Evolutionary conservation across 768 basidiomycete species (phyloP), one percentile per base, ranked within the genome.

Genomic region (Rhodotorula graminis): DNA sequence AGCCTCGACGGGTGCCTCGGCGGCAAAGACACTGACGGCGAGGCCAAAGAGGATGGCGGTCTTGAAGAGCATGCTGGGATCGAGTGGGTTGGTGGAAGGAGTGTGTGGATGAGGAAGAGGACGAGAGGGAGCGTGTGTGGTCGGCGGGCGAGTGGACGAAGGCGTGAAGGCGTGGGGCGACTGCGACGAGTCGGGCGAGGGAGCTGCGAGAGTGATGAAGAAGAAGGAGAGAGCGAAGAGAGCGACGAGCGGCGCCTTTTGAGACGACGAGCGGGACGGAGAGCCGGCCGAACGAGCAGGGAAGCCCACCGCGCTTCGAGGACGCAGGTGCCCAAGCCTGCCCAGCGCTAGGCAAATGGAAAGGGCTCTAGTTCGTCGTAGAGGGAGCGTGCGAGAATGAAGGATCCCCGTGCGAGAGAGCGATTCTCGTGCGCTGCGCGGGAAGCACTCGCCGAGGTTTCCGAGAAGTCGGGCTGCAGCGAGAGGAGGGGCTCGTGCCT

Each of bases 11-110:
- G 27, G 31, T 14, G 53, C 60, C 11, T 49, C 55, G 29, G 55
- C 65, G 29, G 65, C 71, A 6, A 42, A 33, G 21, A 29, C 56
- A 10, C 31, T 27, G 21, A 33, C 49, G 5, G 61, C 65, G 27
- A 64, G 50, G 33, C 65, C 65, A 42, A 65, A 16, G 21, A 58
- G n/a, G 57, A 67, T 25, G 49, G 60, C 46, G 15, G 64, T 46
- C 37, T 71, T 61, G 70, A 66, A 53, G 61, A 71, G 70, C 70
- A 71, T 71, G 31, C 23, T 62, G 52, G n/a, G 31, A 27, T 8
- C 25, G 10, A 12, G 15, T 9, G 9, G 46, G 21, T 46, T 8
- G 33, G 40, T 37, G 49, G 55, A 47, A 42, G 19, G 50, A 27
- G 62, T 29, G 49, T 21, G 46, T 18, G 44, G n/a, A n/a, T 46